Evolutionary conservation across 768 basidiomycete species (phyloP).

Genomic region (Dentipellis sp.): DNA sequence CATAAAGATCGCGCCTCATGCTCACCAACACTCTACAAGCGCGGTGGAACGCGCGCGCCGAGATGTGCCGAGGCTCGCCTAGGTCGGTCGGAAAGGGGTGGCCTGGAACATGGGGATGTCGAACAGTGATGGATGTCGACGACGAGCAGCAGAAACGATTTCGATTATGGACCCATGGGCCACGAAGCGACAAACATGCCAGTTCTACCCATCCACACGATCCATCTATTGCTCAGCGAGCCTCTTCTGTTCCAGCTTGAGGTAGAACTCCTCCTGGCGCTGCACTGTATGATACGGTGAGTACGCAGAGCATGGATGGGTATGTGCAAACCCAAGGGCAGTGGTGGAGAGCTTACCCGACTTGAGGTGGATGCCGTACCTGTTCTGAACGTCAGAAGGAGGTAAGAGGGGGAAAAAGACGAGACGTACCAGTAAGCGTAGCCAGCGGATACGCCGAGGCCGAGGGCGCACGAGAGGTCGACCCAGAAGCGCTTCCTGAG

Average conservation of each 20-base stretch:
- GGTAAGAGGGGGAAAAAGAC: constrained; percentile 11
- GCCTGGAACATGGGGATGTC: too few species aligned
- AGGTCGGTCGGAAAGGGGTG: too few species aligned
- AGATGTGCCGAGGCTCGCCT: too few species aligned
- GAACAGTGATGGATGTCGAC: too few species aligned
- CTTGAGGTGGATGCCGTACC: constrained; percentile 81
- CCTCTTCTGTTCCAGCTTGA: constrained; percentile 67
- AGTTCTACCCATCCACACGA: neutral
- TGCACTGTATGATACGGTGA: constrained; percentile 45
- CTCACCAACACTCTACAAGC: too few species aligned
- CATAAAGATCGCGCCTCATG: too few species aligned
- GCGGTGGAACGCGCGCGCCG: too few species aligned
- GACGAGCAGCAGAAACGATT: neutral
- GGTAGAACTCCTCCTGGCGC: constrained; percentile 77
- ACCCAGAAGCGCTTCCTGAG: constrained; percentile 91
- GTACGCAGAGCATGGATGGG: neutral
- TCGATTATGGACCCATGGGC: neutral
- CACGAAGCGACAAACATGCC: neutral
- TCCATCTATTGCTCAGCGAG: constrained; percentile 16
- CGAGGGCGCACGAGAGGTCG: constrained; percentile 66
- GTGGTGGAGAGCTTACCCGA: constrained; percentile 38
- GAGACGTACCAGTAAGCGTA: constrained; percentile 77
- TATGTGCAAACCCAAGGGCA: neutral
- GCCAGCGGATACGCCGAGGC: constrained; percentile 64
- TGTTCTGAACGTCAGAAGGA: constrained; percentile 26